Percentiles rank a stretch among this genome's conserved stretches.
These are phyloP conservation scores for Raddia guianensis DNA, from an alignment of 176 grass and related monocot genomes.

Conservation along the genomic window DNA sequence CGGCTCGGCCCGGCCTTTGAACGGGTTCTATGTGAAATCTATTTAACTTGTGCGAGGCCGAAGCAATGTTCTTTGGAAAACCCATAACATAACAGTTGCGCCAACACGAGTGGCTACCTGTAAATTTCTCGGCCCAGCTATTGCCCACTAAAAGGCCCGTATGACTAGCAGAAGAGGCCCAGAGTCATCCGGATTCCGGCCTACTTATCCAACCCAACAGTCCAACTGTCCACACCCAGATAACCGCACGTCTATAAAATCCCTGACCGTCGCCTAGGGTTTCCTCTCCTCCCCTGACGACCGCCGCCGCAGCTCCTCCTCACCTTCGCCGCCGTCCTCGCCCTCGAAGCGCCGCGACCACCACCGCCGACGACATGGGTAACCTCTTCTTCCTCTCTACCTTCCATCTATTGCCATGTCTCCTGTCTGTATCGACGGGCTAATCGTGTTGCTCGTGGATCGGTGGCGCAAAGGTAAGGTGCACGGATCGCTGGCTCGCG, in stretches of 20 bases:
- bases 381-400: neutral
- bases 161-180: accelerated
- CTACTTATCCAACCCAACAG: neutral
- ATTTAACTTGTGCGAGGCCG: too few relatives aligned
- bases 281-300: constrained; percentile 10
- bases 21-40: too few relatives aligned
- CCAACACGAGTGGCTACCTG: neutral
- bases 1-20: too few relatives aligned
- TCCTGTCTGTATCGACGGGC: neutral
- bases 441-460: neutral
- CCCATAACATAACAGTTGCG: neutral
- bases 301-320: constrained; percentile 36
- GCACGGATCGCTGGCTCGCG: constrained; percentile 83
- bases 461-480: constrained; percentile 62
- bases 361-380: constrained; percentile 45
- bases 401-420: too few relatives aligned
- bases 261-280: constrained; percentile 27
- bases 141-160: neutral
- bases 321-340: neutral
- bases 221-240: neutral
- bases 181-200: accelerated
- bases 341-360: neutral
- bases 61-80: neutral
- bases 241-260: constrained; percentile 25
- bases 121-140: neutral